Evolutionary conservation across 2,329 filamentous ascomycete genomes (phyloP).

Genomic region (Fusarium sp.): DNA sequence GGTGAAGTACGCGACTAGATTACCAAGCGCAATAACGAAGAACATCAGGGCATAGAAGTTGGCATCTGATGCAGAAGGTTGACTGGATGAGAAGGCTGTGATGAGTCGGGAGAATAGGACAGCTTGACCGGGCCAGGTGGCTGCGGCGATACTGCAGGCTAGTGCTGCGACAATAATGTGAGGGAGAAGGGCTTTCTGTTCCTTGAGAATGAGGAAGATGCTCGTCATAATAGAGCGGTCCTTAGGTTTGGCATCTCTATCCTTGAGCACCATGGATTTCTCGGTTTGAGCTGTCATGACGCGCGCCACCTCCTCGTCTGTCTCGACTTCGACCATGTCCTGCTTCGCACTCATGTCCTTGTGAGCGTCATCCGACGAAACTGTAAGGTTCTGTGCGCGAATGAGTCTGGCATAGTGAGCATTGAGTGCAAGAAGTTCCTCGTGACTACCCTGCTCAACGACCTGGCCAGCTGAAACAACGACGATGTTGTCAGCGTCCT

Average conservation of each 20-base stretch:
- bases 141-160: slow-evolving; percentile 30
- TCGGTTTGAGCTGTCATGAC: slow-evolving; percentile 11
- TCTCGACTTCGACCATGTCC: neutral
- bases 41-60: slow-evolving; percentile 52
- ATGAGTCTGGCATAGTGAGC: slow-evolving; percentile 35
- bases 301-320: neutral
- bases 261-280: neutral
- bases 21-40: slow-evolving; percentile 40
- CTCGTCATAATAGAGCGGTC: slow-evolving; percentile 12
- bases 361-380: neutral
- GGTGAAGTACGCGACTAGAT: slow-evolving; percentile 32
- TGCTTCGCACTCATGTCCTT: neutral
- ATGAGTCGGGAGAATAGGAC: slow-evolving; percentile 46
- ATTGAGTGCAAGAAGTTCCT: slow-evolving; percentile 14
- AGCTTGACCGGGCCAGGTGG: slow-evolving; percentile 45
- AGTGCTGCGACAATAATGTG: neutral
- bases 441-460: slow-evolving; percentile 37
- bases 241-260: neutral
- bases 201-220: slow-evolving; percentile 20
- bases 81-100: slow-evolving; percentile 35
- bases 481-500: slow-evolving; percentile 41
- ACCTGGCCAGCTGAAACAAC: slow-evolving; percentile 34
- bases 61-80: slow-evolving; percentile 13
- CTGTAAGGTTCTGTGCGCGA: slow-evolving; percentile 26
- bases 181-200: slow-evolving; percentile 19